Evolutionary conservation across 2,329 filamentous ascomycete species (phyloP).

Genomic region (Arthrobotrys conoides): DNA sequence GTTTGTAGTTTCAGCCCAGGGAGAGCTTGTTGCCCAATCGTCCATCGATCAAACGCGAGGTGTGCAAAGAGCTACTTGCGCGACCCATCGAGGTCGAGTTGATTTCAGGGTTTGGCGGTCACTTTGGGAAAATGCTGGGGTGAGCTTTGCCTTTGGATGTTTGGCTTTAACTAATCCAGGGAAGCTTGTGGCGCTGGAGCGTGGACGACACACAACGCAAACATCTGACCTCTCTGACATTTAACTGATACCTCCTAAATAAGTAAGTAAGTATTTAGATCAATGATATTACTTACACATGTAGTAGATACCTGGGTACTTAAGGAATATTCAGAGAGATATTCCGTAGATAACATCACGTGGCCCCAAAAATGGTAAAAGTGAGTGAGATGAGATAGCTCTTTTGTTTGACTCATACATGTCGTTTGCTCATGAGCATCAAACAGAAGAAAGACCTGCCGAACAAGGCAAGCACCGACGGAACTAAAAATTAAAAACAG

Average conservation of each 20-base stretch:
- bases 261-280: no score
- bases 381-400: no score
- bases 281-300: no score
- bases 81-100: constrained; percentile 60
- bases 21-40: constrained; percentile 61
- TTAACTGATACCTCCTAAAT: no score
- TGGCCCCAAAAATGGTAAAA: no score
- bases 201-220: constrained; percentile 40
- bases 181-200: constrained; percentile 39
- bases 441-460: constrained; percentile 12
- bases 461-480: background rate
- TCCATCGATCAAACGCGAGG: constrained; percentile 61
- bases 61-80: constrained; percentile 45
- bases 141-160: constrained; percentile 36
- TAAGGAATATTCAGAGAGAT: no score
- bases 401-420: no score
- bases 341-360: no score
- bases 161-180: constrained; percentile 34
- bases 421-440: background rate
- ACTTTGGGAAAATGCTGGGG: constrained; percentile 36
- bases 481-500: no score
- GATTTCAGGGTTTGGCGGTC: constrained; percentile 33
- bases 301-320: no score
- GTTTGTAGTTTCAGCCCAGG: constrained; percentile 59
- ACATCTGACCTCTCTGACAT: no score